Evolutionary conservation across 129 eudicot genomes (phyloP), one percentile per base, ranked within the genome.

Genomic region (Kitagawia praeruptora): DNA sequence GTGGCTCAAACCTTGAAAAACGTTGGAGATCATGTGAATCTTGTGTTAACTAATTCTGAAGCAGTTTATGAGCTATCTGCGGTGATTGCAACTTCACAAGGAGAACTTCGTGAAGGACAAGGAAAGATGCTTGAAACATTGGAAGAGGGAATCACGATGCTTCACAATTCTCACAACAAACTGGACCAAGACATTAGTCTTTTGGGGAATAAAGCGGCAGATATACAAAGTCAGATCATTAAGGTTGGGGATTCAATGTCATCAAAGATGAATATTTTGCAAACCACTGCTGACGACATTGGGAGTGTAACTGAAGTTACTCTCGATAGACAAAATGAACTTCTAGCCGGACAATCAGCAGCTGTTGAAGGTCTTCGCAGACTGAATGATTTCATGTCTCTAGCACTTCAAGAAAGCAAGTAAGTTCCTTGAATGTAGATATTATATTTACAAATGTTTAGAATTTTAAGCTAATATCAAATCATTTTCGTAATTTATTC

Each of bases 321-420:
- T 31, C 41, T 67, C 8, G 73, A 67, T 0, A 67, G 10, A 8
- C 73, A 67, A 67, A 67, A 67, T 67, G 73, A 67, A 67, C 73
- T 67, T 67, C 41, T 67, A 12, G 73, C 42, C 16, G 73, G 73
- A 67, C 73, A 67, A 34, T 67, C 73, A 27, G 42, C 41, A 4
- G 73, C 73, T 31, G 73, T 67, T 67, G 73, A 67, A 31, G 73
- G 73, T 31, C 73, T 67, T 31, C 40, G 73, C 40, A 67, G 9
- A 67, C 41, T 67, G 23, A 67, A 67, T 67, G 41, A 34, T 67
- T 67, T 67, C 4, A 67, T 31, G 73, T 67, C 73, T 67, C 42
- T 31, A 14, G 21, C 73, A 67, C 73, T 67, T 31, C 21, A 67
- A 13, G 73, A 67, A 13, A 67, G 42, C 41, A 67, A 34, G 71